Percentiles rank a stretch among this genome's conserved stretches.
Evolutionary conservation across 495 filamentous ascomycete species (phyloP).

Genomic region (Astrothelium subdiscretum): DNA sequence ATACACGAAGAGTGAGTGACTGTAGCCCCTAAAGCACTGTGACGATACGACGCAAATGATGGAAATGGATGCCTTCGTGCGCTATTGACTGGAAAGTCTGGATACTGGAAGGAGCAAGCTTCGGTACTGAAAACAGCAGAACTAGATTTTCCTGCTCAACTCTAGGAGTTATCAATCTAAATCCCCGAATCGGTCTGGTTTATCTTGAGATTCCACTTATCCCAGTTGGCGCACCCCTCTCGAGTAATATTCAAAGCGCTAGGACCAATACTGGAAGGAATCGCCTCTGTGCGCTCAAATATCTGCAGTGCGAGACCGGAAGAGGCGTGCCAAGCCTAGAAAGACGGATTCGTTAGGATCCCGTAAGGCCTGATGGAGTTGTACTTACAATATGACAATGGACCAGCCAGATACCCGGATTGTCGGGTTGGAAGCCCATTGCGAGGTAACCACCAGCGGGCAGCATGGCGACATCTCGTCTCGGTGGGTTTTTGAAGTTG

Average conservation of each 20-base stretch:
- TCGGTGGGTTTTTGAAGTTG: conserved; percentile 1
- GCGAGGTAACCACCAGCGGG: conserved; percentile 2
- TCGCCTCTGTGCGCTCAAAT: conserved; percentile 14
- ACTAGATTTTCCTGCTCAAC: not conserved
- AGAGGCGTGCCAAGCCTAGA: conserved; percentile 6
- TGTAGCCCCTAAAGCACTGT: too few species aligned
- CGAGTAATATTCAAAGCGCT: not conserved
- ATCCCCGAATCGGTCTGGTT: conserved; percentile 15
- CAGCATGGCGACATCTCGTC: conserved; percentile 2
- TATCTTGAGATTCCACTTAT: conserved; percentile 8
- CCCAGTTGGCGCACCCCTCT: conserved; percentile 9
- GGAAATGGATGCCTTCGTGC: too few species aligned
- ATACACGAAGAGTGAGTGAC: too few species aligned
- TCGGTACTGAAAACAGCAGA: not conserved
- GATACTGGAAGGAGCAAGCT: too few species aligned
- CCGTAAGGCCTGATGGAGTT: not conserved
- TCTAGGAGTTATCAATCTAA: not conserved
- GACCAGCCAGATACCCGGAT: conserved; percentile 6
- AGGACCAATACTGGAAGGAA: conserved; percentile 2
- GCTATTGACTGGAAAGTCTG: too few species aligned
- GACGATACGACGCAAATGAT: too few species aligned
- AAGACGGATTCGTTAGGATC: not conserved
- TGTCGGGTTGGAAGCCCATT: conserved; percentile 5
- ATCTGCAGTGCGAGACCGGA: conserved; percentile 13
- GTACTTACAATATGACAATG: conserved; percentile 6